phyloP scores from a whole-genome alignment of 805 yeast species.

The Candida alai region DNA sequence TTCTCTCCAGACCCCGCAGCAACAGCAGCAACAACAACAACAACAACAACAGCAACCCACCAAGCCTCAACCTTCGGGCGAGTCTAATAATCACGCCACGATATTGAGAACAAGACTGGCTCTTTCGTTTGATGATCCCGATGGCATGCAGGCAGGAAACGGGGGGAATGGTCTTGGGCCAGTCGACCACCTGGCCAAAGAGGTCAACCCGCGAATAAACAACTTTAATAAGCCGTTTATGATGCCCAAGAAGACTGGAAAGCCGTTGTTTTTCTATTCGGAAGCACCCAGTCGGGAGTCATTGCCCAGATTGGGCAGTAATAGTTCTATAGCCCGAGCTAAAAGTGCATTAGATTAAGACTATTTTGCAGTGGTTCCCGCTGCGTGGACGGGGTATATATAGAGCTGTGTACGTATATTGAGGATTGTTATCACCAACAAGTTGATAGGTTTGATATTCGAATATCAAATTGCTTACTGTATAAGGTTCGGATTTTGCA shows the following conservation, averaged over 20 bases:
- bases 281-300: constrained; percentile 25
- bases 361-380: background rate
- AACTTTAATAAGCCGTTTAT: constrained; percentile 38
- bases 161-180: no score
- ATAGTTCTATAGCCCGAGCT: constrained; percentile 12
- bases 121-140: constrained; percentile 22
- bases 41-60: background rate
- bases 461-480: no score
- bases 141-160: no score
- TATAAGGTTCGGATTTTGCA: no score
- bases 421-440: no score
- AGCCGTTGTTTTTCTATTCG: constrained; percentile 8
- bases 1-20: background rate
- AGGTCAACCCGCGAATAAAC: constrained; percentile 4
- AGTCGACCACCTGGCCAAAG: constrained; percentile 10
- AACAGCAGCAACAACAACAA: background rate
- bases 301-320: constrained; percentile 19
- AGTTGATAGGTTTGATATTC: no score
- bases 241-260: constrained; percentile 16
- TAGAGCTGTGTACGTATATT: no score
- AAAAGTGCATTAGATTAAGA: constrained; percentile 8
- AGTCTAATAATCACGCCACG: constrained; percentile 13
- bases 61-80: background rate
- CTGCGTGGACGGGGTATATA: no score
- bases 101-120: constrained; percentile 37